Evolutionary conservation across 352 stramenopile species (phyloP), one percentile per base, ranked within the genome.

Genomic region (Pythium folliculosum): DNA sequence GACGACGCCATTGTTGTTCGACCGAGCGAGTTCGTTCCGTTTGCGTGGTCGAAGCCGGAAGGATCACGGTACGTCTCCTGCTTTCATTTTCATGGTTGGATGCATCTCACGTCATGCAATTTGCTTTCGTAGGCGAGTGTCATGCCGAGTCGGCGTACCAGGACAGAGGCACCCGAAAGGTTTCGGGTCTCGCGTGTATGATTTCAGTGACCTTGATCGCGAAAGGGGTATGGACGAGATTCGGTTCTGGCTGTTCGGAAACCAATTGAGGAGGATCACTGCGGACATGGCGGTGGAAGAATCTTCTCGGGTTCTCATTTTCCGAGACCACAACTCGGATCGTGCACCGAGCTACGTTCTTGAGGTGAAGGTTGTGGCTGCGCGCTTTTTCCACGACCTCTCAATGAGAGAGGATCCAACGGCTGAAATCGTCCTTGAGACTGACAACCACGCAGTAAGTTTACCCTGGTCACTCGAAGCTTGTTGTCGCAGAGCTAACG

Each of bases 341-440:
- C 77, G 69, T 8, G 68, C 78, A 17, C 82, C 86, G 14, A 82
- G 76, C 32, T 96, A 90, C 60, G 81, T 91, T 14, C 63, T 96
- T 13, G 88, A 96, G 70, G 86, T 96, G 5, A 94, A 94, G 48
- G 77, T 96, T 22, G 78, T 94, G n/a, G 85, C 88, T 6, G 84
- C 82, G 10, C 83, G 87, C 22, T 72, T 93, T 62, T 71, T 77
- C 22, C 78, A 86, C 32, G 82, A 91, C 51, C 76, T 94, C 16
- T 81, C 73, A 4, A 63, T 90, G 40, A 82, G 84, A 47, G 73
- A 84, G 19, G 80, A 89, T 32, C 79, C 80, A 9, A 78, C 73
- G 4, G 82, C 84, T 2, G 82, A 92, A 59, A 75, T 92, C 43
- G 55, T 89, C 25, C 68, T 80, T 9, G 76, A 88, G 58, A 91